Percentiles rank a stretch among this genome's conserved stretches.
phyloP scores from a whole-genome alignment of 1,284 basidiomycete genomes.

The Spongiforma sp. region DNA sequence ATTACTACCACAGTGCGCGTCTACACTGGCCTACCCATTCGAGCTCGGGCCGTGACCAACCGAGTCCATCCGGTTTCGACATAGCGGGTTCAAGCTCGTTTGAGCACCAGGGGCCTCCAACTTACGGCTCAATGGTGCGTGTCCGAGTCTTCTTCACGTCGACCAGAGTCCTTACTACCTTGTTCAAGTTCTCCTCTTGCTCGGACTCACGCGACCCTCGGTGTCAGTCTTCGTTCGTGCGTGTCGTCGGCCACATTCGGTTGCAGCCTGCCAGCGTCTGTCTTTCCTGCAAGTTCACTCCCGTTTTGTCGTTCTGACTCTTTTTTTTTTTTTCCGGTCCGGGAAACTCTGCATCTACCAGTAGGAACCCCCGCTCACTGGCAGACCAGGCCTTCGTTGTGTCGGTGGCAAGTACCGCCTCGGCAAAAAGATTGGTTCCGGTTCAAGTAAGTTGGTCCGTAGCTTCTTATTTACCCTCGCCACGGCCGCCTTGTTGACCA shows the following conservation, averaged over 20 bases:
- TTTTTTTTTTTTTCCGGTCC: constrained; percentile 13
- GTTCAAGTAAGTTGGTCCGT: constrained; percentile 96
- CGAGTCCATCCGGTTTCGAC: too few relatives aligned
- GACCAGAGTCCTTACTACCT: too few relatives aligned
- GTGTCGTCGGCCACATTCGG: constrained; percentile 33
- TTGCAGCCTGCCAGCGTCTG: constrained; percentile 17
- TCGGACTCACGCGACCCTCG: too few relatives aligned
- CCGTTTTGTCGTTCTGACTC: constrained; percentile 16
- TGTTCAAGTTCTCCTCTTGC: too few relatives aligned
- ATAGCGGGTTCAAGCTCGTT: too few relatives aligned
- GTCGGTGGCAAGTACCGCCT: constrained; percentile 99
- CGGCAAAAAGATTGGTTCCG: constrained; percentile 99
- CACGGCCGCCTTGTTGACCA: not conserved
- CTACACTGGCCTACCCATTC: too few relatives aligned
- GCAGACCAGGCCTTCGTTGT: constrained; percentile 90
- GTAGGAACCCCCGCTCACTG: constrained; percentile 71
- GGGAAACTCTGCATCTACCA: constrained; percentile 43
- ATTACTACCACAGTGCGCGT: too few relatives aligned
- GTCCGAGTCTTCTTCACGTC: too few relatives aligned
- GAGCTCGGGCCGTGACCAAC: too few relatives aligned
- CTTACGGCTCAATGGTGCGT: too few relatives aligned
- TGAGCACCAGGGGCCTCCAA: too few relatives aligned
- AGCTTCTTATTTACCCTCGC: not conserved
- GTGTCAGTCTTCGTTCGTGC: constrained; percentile 7
- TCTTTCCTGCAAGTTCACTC: constrained; percentile 18